Evolutionary conservation across 495 filamentous ascomycete genomes (phyloP).

Genomic region (Tuber magnatum): DNA sequence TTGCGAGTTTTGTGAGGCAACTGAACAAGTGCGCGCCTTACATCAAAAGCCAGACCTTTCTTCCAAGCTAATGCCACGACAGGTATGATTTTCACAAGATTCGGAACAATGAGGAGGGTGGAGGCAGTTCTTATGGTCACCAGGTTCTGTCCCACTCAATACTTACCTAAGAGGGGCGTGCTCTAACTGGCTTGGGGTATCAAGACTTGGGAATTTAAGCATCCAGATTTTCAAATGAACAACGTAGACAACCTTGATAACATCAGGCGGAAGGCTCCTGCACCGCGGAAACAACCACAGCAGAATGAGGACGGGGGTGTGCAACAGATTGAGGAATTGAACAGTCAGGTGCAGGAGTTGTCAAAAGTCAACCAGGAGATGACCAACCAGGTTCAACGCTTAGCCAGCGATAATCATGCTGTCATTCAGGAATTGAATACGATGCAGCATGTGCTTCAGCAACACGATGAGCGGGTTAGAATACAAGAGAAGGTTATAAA

Average conservation of each 20-base stretch:
- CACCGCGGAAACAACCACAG: constrained; percentile 66
- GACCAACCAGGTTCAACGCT: constrained; percentile 74
- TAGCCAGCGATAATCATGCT: constrained; percentile 75
- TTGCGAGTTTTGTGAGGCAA: constrained; percentile 96
- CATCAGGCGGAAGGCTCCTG: constrained; percentile 90
- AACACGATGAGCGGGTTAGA: constrained; percentile 59
- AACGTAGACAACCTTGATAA: constrained; percentile 96
- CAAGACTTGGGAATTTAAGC: constrained; percentile 81
- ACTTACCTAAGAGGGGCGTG: neutral
- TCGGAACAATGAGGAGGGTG: constrained; percentile 86
- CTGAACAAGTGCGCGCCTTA: constrained; percentile 74
- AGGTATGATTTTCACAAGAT: constrained; percentile 91
- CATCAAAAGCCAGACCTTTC: constrained; percentile 7
- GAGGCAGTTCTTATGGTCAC: constrained; percentile 80
- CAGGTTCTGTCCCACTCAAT: constrained; percentile 56
- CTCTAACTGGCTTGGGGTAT: constrained; percentile 10
- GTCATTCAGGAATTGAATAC: constrained; percentile 80
- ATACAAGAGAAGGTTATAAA: constrained; percentile 49
- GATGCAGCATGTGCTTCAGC: constrained; percentile 81
- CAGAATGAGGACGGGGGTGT: constrained; percentile 71
- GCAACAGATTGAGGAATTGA: constrained; percentile 84
- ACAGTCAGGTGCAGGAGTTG: constrained; percentile 79
- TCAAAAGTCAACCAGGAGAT: constrained; percentile 84
- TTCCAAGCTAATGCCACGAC: constrained; percentile 19
- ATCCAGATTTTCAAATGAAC: constrained; percentile 91